Conservation (phyloP, 257 asterid genomes). For the Salvia hispanica region DNA sequence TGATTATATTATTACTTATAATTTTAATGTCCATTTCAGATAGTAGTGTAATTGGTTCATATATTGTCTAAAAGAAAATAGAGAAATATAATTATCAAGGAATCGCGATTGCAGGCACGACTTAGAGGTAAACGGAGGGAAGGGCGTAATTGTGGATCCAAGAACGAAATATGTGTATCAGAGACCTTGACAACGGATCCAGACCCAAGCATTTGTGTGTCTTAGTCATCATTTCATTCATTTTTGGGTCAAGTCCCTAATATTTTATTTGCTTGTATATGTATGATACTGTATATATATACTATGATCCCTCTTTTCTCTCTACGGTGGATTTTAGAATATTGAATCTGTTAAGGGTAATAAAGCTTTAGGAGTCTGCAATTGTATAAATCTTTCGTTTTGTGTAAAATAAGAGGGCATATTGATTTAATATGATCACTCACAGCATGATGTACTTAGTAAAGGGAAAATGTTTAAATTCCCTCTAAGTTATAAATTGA, state of each 20-base stretch:
- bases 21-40: no score
- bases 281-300: no score
- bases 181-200: conserved; percentile 42
- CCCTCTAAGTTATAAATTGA: no score
- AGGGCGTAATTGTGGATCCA: conserved; percentile 90
- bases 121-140: conserved; percentile 94
- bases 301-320: conserved; percentile 1
- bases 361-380: background rate
- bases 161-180: conserved; percentile 90
- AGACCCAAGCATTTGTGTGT: conserved; percentile 5
- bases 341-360: background rate
- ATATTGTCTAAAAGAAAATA: background rate
- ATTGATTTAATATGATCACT: no score
- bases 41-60: no score
- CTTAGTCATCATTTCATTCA: conserved; percentile 15
- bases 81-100: conserved; percentile 7
- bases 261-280: background rate
- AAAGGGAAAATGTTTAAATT: no score
- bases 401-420: no score
- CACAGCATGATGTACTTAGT: no score
- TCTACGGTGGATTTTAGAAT: background rate
- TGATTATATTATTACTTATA: no score
- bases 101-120: conserved; percentile 74
- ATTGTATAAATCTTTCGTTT: no score
- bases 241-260: conserved; percentile 18